phyloP scores from a whole-genome alignment of 495 filamentous ascomycete species.

The Paragyromitra xinjiangensis region DNA sequence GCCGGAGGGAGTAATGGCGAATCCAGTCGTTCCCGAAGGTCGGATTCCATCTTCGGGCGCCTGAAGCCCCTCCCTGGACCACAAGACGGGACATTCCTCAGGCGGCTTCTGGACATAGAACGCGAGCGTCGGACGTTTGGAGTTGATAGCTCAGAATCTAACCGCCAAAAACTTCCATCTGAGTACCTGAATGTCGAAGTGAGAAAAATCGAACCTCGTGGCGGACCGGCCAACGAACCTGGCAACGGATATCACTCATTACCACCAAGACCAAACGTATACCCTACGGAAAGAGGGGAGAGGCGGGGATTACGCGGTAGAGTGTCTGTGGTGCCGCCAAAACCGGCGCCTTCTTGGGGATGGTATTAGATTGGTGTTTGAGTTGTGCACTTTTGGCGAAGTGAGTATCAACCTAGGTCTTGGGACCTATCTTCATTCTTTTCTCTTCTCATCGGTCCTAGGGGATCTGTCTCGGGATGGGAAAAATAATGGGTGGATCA shows the following conservation, averaged over 20 bases:
- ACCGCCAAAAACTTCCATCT: background rate
- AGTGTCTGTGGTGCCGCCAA: background rate
- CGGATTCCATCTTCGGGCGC: background rate
- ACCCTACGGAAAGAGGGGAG: background rate
- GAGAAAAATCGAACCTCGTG: background rate
- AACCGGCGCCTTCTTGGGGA: background rate
- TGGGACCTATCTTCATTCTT: too few relatives aligned
- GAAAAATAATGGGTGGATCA: too few relatives aligned
- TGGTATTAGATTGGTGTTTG: background rate
- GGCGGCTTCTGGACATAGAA: conserved; percentile 8
- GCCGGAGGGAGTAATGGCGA: too few relatives aligned
- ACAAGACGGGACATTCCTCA: conserved; percentile 26
- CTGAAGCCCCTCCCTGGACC: conserved; percentile 10
- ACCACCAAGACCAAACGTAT: background rate
- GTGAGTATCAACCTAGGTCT: background rate
- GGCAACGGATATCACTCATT: background rate
- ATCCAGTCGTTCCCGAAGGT: background rate
- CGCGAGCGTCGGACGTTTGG: background rate
- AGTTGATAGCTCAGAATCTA: too few relatives aligned
- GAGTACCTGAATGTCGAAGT: background rate
- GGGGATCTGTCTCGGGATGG: too few relatives aligned
- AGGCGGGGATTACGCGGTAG: background rate
- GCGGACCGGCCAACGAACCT: background rate
- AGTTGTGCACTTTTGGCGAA: background rate
- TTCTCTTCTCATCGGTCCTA: too few relatives aligned